These are phyloP conservation scores for Trametes gibbosa DNA, from an alignment of 768 basidiomycete genomes.

Conservation along the genomic window DNA sequence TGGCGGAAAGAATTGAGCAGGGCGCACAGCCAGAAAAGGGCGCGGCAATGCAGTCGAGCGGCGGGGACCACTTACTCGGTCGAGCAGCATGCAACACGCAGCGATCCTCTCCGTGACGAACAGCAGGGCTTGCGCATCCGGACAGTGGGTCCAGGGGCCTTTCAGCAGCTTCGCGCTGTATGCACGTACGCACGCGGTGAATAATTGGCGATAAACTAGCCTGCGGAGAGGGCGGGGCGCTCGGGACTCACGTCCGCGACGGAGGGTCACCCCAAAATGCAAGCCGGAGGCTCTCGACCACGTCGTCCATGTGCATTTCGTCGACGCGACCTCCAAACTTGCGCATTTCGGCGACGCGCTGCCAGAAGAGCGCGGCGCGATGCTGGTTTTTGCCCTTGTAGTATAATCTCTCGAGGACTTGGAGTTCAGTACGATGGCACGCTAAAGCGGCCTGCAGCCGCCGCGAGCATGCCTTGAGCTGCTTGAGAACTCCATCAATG, in stretches of 20 bases:
- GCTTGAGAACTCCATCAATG: constrained; percentile 60
- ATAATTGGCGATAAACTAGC: not conserved
- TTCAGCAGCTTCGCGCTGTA: constrained; percentile 51
- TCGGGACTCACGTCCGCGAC: constrained; percentile 36
- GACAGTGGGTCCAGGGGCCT: constrained; percentile 63
- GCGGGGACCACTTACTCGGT: constrained; percentile 40
- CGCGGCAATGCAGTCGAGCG: not conserved
- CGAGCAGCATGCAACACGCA: constrained; percentile 38
- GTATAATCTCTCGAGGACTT: constrained; percentile 62
- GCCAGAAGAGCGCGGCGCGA: constrained; percentile 67
- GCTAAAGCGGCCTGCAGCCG: constrained; percentile 45
- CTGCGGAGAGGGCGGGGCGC: not conserved
- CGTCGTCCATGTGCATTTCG: constrained; percentile 23
- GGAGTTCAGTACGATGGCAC: constrained; percentile 49
- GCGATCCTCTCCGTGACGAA: constrained; percentile 37
- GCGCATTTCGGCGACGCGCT: constrained; percentile 58
- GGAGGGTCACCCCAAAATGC: constrained; percentile 49
- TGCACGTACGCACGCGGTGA: not conserved
- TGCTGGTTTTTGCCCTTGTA: constrained; percentile 85
- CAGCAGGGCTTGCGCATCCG: constrained; percentile 37
- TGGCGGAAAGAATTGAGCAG: constrained; percentile 24
- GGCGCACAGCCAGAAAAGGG: not conserved
- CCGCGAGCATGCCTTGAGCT: constrained; percentile 53
- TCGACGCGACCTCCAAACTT: constrained; percentile 42
- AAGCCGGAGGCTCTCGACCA: constrained; percentile 38